phyloP scores from a whole-genome alignment of 2,329 filamentous ascomycete species.

The Cytospora piceicola region DNA sequence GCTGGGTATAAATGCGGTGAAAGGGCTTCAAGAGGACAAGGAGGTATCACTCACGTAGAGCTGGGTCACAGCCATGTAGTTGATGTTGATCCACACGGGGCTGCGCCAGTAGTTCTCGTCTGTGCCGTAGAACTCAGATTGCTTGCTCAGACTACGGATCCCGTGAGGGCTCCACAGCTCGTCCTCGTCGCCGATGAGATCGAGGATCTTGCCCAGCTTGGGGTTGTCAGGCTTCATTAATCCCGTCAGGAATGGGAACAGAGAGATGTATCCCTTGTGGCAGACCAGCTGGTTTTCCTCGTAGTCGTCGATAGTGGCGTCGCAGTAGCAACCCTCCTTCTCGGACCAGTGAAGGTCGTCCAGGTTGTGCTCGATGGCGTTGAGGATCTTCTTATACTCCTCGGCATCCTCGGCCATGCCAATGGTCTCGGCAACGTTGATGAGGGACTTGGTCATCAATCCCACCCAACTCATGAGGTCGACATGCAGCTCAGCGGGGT shows the following conservation, averaged over 20 bases:
- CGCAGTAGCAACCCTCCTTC: slow-evolving; percentile 81
- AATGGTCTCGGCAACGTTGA: slow-evolving; percentile 77
- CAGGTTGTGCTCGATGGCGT: slow-evolving; percentile 82
- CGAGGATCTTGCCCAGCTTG: slow-evolving; percentile 73
- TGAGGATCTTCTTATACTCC: slow-evolving; percentile 71
- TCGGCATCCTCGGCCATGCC: slow-evolving; percentile 75
- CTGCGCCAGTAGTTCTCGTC: slow-evolving; percentile 97
- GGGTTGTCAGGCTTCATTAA: slow-evolving; percentile 74
- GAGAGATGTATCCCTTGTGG: slow-evolving; percentile 93
- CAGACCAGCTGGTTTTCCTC: slow-evolving; percentile 90
- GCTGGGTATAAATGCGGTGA: too few relatives aligned
- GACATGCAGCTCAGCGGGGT: slow-evolving; percentile 92
- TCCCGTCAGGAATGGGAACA: slow-evolving; percentile 90
- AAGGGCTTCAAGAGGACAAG: background rate
- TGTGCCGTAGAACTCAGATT: slow-evolving; percentile 81
- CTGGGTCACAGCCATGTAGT: slow-evolving; percentile 82
- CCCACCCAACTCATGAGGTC: slow-evolving; percentile 97
- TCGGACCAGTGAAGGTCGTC: slow-evolving; percentile 93
- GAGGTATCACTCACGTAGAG: slow-evolving; percentile 66
- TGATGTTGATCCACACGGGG: slow-evolving; percentile 95
- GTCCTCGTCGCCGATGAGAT: slow-evolving; percentile 77
- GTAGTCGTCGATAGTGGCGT: slow-evolving; percentile 92
- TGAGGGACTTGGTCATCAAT: slow-evolving; percentile 88
- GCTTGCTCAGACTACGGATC: slow-evolving; percentile 86
- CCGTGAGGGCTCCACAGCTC: slow-evolving; percentile 90